phyloP scores from a whole-genome alignment of 2,329 filamentous ascomycete genomes.

The Incumbomyces delicatus region DNA sequence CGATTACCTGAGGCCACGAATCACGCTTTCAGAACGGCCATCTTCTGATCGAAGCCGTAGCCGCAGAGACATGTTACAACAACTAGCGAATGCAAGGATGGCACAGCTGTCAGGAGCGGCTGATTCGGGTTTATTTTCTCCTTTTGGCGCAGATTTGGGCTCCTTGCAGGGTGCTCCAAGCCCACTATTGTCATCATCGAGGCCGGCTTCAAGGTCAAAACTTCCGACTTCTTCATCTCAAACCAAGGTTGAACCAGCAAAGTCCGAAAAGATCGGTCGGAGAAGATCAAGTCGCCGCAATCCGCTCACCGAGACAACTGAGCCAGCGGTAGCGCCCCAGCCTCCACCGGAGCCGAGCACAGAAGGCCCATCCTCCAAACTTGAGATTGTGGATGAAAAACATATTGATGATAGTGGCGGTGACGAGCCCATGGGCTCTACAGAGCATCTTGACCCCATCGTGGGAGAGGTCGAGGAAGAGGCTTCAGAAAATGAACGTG shows the following conservation, averaged over 20 bases:
- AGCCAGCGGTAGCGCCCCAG: slow-evolving; percentile 39
- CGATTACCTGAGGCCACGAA: slow-evolving; percentile 86
- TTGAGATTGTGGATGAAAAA: slow-evolving; percentile 91
- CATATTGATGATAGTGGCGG: slow-evolving; percentile 64
- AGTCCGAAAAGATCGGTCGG: slow-evolving; percentile 30
- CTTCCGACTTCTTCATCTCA: slow-evolving; percentile 20
- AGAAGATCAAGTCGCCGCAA: slow-evolving; percentile 56
- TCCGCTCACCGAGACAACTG: slow-evolving; percentile 33
- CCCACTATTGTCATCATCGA: slow-evolving; percentile 25
- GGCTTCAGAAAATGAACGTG: slow-evolving; percentile 63
- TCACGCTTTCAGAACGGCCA: slow-evolving; percentile 68
- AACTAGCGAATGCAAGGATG: slow-evolving; percentile 59
- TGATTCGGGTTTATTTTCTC: slow-evolving; percentile 22
- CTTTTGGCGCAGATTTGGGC: slow-evolving; percentile 17
- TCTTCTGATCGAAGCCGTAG: slow-evolving; percentile 46
- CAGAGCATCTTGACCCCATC: slow-evolving; percentile 65
- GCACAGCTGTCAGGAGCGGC: slow-evolving; percentile 38
- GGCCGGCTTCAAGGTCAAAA: slow-evolving; percentile 32
- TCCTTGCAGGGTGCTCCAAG: slow-evolving; percentile 8
- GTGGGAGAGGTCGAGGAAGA: slow-evolving; percentile 87
- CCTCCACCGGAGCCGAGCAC: slow-evolving; percentile 48
- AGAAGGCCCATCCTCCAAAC: slow-evolving; percentile 56
- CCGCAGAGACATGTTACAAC: slow-evolving; percentile 56
- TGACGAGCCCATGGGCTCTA: slow-evolving; percentile 37
- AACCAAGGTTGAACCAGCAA: slow-evolving; percentile 21